Base-by-base conservation (phyloP, 2,329 filamentous ascomycete genomes). In the Fusarium domesticum region DNA sequence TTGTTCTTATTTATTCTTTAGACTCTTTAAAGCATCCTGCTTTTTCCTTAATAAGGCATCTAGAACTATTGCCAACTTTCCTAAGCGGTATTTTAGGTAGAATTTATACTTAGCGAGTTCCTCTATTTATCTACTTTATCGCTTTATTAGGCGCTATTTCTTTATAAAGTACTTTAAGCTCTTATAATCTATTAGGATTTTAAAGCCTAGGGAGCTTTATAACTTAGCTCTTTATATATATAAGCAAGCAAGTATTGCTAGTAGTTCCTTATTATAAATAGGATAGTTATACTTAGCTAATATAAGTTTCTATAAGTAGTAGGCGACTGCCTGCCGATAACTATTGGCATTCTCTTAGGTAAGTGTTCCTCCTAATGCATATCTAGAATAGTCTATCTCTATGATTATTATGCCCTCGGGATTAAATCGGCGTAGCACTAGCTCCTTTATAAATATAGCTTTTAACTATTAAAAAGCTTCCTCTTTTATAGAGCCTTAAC, bases 261-360 rank as follows among this genome's bases (percentile, higher is more conserved):
- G 18, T 39, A 39, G 31, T 18, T 31, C 23, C n/a, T 39, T 16
- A 31, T 39, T 37, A 28, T 37, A 37, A 28, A 37, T 37, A 12
- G 10, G 15, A 12, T 30, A 38, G 12, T 38, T 38, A 31, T 38
- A 38, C 16, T 38, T 31, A 17, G 15, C 23, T 19, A 30, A 6
- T 2, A 5, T 38, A 31, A 38, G 15, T 30, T 18, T 6, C n/a
- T 38, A 31, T 31, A 38, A 38, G 36, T 38, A 20, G 17, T 17
- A 38, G 6, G 16, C 14, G n/a, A 38, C n/a, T 2, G 15, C 10
- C 14, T 31, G n/a, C n/a, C n/a, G n/a, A n/a, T n/a, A n/a, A n/a
- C n/a, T n/a, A n/a, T n/a, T n/a, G 14, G n/a, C 17, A 18, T 35
- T 18, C 19, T 35, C 15, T 18, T 35, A 8, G 19, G 6, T 17